Base-by-base conservation (phyloP, 192 early-diverging fungal species). In the Mortierella alpina region DNA sequence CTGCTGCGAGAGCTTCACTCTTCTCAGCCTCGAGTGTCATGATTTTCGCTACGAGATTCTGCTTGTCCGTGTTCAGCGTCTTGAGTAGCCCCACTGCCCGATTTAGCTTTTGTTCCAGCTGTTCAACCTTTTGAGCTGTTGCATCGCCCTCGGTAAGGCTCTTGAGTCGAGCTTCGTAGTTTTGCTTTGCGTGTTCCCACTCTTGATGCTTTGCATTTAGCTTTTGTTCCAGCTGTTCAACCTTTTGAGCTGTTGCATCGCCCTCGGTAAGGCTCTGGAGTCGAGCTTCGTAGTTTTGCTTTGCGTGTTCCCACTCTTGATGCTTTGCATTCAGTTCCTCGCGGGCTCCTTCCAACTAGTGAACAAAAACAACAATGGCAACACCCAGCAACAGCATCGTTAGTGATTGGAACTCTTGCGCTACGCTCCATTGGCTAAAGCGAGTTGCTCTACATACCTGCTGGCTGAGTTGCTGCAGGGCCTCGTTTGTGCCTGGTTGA, bases 221-320 rank as follows among this genome's bases (percentile, higher is more conserved):
- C 22, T 68, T 55, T 4, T 80, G 58, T 23, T 72, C 69, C 41
- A 80, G 52, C 22, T 80, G 77, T 13, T 72, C 77, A 18, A 72
- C 69, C 41, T 68, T 80, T 59, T 80, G 76, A 15, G 76, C 76
- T 0, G 76, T 68, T 3, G 77, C 60, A 40, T 80, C 53, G 2
- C 66, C 65, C 10, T 80, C 70, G 12, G 77, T 68, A 14, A 80
- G 66, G 39, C 44, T 72, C 54, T 63, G 63, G 63, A 80, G 46
- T 18, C 70, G 58, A 18, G 64, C 51, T 22, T 80, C 77, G 40
- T 80, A 80, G 49, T 80, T 72, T 39, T 71, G 59, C 51, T 46
- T 80, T 14, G 70, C 70, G 10, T 39, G 64, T 42, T 80, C 77
- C 77, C 77, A 80, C 48, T 80, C 77, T 47, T 67, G 77, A 39